Conservation (phyloP, 2,329 filamentous ascomycete species). For the Apiospora aurea region DNA sequence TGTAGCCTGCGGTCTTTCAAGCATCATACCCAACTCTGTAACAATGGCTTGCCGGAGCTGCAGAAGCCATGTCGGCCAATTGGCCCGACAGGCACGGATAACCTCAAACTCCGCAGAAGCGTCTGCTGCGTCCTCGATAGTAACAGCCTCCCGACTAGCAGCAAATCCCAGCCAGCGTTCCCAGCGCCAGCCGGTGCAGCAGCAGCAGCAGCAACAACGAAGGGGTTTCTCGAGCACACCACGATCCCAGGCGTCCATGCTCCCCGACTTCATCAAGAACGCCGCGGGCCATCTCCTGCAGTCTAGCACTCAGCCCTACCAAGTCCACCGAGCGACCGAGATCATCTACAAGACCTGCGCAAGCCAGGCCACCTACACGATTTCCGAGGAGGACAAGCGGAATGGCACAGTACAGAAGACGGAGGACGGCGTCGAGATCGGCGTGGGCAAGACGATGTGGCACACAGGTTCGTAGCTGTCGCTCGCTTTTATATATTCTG, state of each 20-base stretch:
- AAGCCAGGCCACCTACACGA: conserved; percentile 76
- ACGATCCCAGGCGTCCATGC: conserved; percentile 36
- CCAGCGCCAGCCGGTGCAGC: conserved; percentile 11
- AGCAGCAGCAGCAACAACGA: conserved; percentile 32
- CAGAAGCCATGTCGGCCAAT: conserved; percentile 48
- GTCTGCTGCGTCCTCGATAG: conserved; percentile 23
- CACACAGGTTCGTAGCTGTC: conserved; percentile 66
- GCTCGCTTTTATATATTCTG: not conserved
- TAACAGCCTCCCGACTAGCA: conserved; percentile 13
- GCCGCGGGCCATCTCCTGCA: conserved; percentile 36
- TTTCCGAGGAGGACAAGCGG: conserved; percentile 71
- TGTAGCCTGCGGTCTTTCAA: conserved; percentile 2
- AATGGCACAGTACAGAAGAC: conserved; percentile 73
- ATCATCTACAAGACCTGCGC: conserved; percentile 79
- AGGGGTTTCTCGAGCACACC: conserved; percentile 49
- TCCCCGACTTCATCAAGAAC: conserved; percentile 39
- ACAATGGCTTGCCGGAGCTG: conserved; percentile 59
- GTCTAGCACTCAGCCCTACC: conserved; percentile 60
- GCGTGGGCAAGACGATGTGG: conserved; percentile 79
- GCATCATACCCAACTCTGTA: conserved; percentile 18
- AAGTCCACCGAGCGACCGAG: conserved; percentile 81
- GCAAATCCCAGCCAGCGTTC: not conserved
- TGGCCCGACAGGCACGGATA: conserved; percentile 35
- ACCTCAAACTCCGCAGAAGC: conserved; percentile 33
- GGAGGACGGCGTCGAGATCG: conserved; percentile 82